Conservation (phyloP, 148 eudicot species). For the Silene uniflora region DNA sequence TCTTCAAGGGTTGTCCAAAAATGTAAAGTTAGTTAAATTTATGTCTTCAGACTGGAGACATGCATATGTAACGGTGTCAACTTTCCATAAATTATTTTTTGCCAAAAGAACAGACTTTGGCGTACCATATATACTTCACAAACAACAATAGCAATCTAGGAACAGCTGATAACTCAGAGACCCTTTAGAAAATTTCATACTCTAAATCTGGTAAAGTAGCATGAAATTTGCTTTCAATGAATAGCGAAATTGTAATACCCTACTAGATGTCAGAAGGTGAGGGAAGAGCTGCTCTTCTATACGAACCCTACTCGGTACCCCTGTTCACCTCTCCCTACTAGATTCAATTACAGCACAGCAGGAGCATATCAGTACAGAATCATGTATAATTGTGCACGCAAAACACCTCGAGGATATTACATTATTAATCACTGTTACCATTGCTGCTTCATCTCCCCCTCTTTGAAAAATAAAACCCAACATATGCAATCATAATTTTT, state of each 20-base stretch:
- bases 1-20: background rate
- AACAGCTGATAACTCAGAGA: background rate
- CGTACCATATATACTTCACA: background rate
- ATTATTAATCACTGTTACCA: too few relatives aligned
- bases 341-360: background rate
- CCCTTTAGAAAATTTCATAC: background rate
- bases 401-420: background rate
- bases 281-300: background rate
- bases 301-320: background rate
- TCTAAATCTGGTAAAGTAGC: background rate
- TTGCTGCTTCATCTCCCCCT: too few relatives aligned
- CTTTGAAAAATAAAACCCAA: too few relatives aligned
- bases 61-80: background rate
- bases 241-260: background rate
- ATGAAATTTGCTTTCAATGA: background rate
- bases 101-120: background rate
- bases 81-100: background rate
- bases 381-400: background rate
- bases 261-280: constrained; percentile 1
- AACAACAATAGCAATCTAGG: background rate
- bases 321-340: background rate
- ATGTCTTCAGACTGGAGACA: background rate
- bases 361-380: background rate
- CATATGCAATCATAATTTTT: too few relatives aligned
- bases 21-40: background rate